Percentiles rank a stretch among this genome's conserved stretches.
phyloP scores from a whole-genome alignment of 345 rosid species.

The Trapa incisa region DNA sequence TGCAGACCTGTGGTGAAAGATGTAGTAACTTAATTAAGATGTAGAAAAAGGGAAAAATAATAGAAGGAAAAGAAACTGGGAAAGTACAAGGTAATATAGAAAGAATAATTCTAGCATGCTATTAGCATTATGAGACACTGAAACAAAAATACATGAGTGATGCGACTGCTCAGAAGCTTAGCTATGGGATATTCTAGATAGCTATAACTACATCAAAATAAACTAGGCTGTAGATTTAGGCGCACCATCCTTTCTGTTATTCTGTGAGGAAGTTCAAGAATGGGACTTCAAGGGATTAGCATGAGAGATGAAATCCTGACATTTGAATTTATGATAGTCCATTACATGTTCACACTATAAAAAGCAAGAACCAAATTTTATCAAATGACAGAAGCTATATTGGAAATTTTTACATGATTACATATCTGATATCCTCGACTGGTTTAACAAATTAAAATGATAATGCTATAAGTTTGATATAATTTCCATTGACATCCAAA shows the following conservation, averaged over 20 bases:
- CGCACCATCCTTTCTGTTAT: not conserved
- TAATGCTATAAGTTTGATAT: not conserved
- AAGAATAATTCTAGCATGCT: not conserved
- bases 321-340: too few relatives aligned
- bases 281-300: not conserved
- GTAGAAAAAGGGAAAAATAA: not conserved
- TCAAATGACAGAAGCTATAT: not conserved
- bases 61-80: not conserved
- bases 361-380: not conserved
- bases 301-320: too few relatives aligned
- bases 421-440: not conserved
- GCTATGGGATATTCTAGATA: not conserved
- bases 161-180: not conserved
- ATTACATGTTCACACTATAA: not conserved
- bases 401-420: not conserved
- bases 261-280: not conserved
- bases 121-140: not conserved
- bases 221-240: not conserved
- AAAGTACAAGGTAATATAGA: not conserved
- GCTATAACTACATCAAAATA: not conserved
- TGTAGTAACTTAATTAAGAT: not conserved
- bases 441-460: not conserved
- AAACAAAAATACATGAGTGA: not conserved
- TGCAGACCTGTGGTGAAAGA: slow-evolving; percentile 49
- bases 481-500: not conserved